A percentile compares a stretch with the other conserved stretches of the same genome.
Evolutionary conservation across 345 rosid genomes (phyloP).

Genomic region (Bretschneidera sinensis): DNA sequence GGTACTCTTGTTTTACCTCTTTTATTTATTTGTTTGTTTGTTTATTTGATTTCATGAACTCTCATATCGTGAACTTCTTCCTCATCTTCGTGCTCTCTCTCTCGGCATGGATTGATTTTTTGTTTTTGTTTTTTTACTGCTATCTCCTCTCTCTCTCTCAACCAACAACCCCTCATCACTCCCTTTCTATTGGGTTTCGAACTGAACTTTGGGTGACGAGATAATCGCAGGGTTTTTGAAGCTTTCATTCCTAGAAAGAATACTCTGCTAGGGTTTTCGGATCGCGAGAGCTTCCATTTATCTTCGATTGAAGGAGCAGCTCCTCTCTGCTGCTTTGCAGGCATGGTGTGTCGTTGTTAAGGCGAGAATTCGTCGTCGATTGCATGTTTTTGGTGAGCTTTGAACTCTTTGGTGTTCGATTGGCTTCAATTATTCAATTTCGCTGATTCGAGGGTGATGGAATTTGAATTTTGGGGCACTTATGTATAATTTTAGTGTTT

Average conservation of each 20-base stretch:
- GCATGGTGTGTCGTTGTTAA: neutral
- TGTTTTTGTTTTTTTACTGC: neutral
- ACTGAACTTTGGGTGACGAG: neutral
- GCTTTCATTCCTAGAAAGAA: neutral
- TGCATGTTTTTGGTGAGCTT: constrained; percentile 6
- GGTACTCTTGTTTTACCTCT: no score
- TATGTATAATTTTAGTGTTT: neutral
- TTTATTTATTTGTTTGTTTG: no score
- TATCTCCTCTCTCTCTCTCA: neutral
- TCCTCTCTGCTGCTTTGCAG: constrained; percentile 1
- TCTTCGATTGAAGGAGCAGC: neutral
- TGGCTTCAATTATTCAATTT: neutral
- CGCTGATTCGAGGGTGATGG: neutral
- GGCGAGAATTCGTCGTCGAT: constrained; percentile 4
- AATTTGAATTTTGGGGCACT: neutral
- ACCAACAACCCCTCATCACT: neutral
- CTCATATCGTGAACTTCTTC: no score
- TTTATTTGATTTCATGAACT: no score
- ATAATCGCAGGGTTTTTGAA: constrained; percentile 2
- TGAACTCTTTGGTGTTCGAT: neutral
- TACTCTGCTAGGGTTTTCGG: neutral
- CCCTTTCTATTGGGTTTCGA: constrained; percentile 23
- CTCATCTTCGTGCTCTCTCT: neutral
- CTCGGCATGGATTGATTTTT: constrained; percentile 10
- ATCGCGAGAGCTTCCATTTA: constrained; percentile 1